Evolutionary conservation across 23 red algal genomes (phyloP), one percentile per base, ranked within the genome.

Genomic region (Cyanidium caldarium): DNA sequence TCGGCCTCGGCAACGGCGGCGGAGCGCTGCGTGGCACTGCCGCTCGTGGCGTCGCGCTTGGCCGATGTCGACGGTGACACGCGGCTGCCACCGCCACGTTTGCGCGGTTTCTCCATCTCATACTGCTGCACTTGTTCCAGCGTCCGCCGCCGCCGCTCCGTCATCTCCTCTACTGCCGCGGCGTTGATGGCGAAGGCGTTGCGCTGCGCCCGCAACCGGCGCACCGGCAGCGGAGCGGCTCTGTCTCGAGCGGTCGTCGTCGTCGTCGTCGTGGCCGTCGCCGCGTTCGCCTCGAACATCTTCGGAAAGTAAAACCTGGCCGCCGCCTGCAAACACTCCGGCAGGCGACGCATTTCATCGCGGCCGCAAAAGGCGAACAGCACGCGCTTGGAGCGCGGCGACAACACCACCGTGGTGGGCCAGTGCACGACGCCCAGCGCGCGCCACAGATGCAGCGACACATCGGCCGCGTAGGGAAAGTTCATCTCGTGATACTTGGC

Each of bases 381-480:
- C 16, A 75, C 39, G 34, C 42, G 70, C 39, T 45, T 39, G 35
- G 38, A 29, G n/a, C 39, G 42, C 15, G 70, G 70, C 2, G 43
- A 33, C 1, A 75, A 21, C 34, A 75, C 70, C 33, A 75, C 45
- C 13, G 58, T 25, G 23, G 40, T 46, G 2, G 70, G 70, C 70
- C 70, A 75, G 35, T 35, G 23, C 38, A 38, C 43, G 1, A 61
- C 70, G 13, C 70, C 70, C 34, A 75, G n/a, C 3, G 16, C 35
- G 13, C 58, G 46, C 70, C 70, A 75, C 35, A 75, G 7, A 34
- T 46, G 37, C 30, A 56, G 58, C 46, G 46, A 56, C 1, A 38
- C 38, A 75, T 75, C 70, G 15, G 58, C 46, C 20, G 40, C 70
- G 58, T 61, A 75, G 39, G 70, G 70, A 30, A 75, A 75, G 43